Conservation (phyloP, 176 grass and related monocot species). For the Paspalum notatum region DNA sequence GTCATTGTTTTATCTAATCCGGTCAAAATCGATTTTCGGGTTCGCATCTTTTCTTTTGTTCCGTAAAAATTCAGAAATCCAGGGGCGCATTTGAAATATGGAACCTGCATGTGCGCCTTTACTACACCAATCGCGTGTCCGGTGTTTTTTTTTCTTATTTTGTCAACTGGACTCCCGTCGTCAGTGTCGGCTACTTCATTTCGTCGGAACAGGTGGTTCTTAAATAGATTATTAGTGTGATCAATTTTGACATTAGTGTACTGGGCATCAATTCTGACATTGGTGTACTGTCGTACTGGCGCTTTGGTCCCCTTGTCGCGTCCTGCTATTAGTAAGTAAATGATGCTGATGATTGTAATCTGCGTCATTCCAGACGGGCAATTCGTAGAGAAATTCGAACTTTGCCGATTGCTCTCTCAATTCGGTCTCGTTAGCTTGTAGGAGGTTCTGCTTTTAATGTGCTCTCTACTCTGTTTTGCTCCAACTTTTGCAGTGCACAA, state of each 20-base stretch:
- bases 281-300: background rate
- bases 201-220: slow-evolving; percentile 13
- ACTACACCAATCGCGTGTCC: slow-evolving; percentile 21
- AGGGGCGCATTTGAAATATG: slow-evolving; percentile 44
- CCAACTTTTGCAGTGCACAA: background rate
- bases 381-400: background rate
- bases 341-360: background rate
- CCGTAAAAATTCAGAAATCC: slow-evolving; percentile 26
- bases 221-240: slow-evolving; percentile 7
- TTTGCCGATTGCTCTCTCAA: background rate
- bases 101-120: slow-evolving; percentile 18
- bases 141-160: slow-evolving; percentile 1
- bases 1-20: slow-evolving; percentile 16
- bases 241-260: slow-evolving; percentile 21
- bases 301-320: background rate
- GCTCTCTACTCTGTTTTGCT: background rate
- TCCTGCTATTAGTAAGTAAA: slow-evolving; percentile 13
- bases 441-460: background rate
- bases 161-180: background rate
- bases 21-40: slow-evolving; percentile 32
- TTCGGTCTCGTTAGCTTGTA: background rate
- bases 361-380: background rate
- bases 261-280: slow-evolving; percentile 21
- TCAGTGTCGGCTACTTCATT: slow-evolving; percentile 37
- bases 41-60: slow-evolving; percentile 30